phyloP scores from a whole-genome alignment of 2,329 filamentous ascomycete genomes.

The Diaporthe destruens region DNA sequence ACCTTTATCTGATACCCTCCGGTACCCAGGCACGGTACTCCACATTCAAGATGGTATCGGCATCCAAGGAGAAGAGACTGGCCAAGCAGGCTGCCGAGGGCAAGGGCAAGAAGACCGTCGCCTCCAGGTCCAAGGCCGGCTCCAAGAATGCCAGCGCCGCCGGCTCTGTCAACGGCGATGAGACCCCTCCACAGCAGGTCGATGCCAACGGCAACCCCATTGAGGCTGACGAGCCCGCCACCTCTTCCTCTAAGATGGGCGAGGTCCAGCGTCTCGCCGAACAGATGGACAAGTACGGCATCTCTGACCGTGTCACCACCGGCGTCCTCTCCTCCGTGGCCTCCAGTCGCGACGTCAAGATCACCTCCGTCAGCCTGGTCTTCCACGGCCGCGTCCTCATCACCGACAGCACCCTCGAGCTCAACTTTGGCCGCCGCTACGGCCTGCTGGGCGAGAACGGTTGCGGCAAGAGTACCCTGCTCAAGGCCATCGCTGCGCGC shows the following conservation, averaged over 20 bases:
- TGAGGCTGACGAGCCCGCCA: conserved; percentile 74
- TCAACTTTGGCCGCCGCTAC: conserved; percentile 93
- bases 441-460: conserved; percentile 98
- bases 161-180: conserved; percentile 78
- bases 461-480: conserved; percentile 97
- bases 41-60: conserved; percentile 70
- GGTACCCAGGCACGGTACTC: conserved; percentile 25
- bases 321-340: conserved; percentile 90
- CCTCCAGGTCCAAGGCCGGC: conserved; percentile 73
- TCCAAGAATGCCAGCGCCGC: conserved; percentile 75
- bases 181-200: conserved; percentile 57
- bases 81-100: conserved; percentile 79
- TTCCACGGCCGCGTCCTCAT: conserved; percentile 98
- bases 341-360: conserved; percentile 94
- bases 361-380: conserved; percentile 90
- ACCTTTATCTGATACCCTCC: conserved; percentile 9
- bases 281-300: conserved; percentile 95
- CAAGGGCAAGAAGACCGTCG: conserved; percentile 82
- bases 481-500: conserved; percentile 93
- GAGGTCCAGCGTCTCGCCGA: conserved; percentile 88
- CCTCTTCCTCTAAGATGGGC: conserved; percentile 78
- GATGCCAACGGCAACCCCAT: conserved; percentile 72
- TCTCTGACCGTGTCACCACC: conserved; percentile 98
- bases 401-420: conserved; percentile 91
- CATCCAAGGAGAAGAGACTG: conserved; percentile 79